These are phyloP conservation scores for Podaxis carcinomalis DNA, from an alignment of 768 basidiomycete species.

Conservation along the genomic window DNA sequence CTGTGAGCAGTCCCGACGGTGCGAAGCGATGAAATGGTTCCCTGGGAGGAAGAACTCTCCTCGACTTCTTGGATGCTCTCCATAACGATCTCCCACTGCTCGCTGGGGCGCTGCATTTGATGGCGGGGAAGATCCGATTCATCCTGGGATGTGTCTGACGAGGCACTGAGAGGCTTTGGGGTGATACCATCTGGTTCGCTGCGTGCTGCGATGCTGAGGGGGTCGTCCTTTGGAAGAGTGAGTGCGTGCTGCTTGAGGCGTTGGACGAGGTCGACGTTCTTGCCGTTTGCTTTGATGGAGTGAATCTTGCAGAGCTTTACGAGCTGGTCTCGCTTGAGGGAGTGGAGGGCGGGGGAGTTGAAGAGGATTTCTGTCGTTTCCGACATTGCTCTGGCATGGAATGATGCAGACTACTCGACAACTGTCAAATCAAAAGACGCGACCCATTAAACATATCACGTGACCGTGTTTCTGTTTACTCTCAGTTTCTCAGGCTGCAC, in stretches of 20 bases:
- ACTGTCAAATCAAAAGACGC: neutral
- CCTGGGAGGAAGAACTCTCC: constrained; percentile 43
- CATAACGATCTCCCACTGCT: constrained; percentile 87
- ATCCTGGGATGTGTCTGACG: constrained; percentile 5
- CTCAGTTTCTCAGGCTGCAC: constrained; percentile 13
- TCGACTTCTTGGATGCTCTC: constrained; percentile 71
- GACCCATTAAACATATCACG: neutral
- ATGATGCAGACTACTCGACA: neutral
- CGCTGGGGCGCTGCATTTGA: constrained; percentile 54
- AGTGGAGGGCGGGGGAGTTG: constrained; percentile 80
- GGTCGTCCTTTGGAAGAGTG: constrained; percentile 54
- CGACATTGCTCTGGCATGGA: constrained; percentile 38
- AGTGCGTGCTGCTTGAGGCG: constrained; percentile 65
- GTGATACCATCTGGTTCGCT: constrained; percentile 35
- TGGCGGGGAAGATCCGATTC: constrained; percentile 3
- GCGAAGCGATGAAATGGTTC: constrained; percentile 44
- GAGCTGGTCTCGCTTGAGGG: constrained; percentile 81
- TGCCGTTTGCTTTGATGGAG: constrained; percentile 73
- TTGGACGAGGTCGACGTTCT: constrained; percentile 71
- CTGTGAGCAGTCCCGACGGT: constrained; percentile 27
- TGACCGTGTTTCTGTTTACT: neutral
- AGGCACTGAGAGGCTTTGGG: constrained; percentile 4
- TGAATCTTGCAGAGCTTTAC: constrained; percentile 84
- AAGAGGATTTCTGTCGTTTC: constrained; percentile 77
- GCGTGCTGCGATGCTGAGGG: constrained; percentile 50